Evolutionary conservation across 208 protist species (phyloP), one percentile per base, ranked within the genome.

Genomic region (Crithidia mellificae): DNA sequence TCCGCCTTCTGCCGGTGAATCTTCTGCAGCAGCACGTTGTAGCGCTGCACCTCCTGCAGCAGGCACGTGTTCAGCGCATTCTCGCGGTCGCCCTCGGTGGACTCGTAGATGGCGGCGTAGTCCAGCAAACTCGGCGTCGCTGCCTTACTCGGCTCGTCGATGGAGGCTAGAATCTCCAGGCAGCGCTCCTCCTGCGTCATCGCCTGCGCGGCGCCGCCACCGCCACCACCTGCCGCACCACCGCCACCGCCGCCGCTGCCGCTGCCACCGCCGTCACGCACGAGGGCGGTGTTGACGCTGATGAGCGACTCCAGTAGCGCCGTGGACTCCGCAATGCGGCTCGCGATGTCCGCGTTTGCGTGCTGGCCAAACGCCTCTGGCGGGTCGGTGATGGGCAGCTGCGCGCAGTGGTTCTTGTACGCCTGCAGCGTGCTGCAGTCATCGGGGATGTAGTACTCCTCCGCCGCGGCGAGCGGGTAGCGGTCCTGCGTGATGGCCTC

Each of bases 291-390:
- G 78, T 96, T 92, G 46, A 92, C 76, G 50, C 80, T 83, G 32
- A 99, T 88, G n/a, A 99, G 71, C 55, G 95, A 97, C 14, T 98
- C 91, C 4, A 99, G 78, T 52, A 99, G 67, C 44, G 74, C 62
- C 6, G 78, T 94, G 5, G 97, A 95, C 55, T 98, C 92, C 34
- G 95, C 68, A 53, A 99, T 99, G 44, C 97, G 93, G 55, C 94
- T 98, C 17, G 96, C 83, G 55, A 99, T 99, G 73, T 99, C 98
- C 0, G 98, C 98, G 82, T 99, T 99, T 22, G 88, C 76, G 82
- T 99, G 98, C 81, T 99, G 98, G 15, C 98, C 98, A 78, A 99
- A 99, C 15, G 97, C 97, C 77, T 98, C 96, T 17, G 98, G 96
- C 4, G 85, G 87, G 88, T 99, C 98, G 19, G 87, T 91, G 62